phyloP scores from a whole-genome alignment of 306 rosid species.

The Cicer judaicum region DNA sequence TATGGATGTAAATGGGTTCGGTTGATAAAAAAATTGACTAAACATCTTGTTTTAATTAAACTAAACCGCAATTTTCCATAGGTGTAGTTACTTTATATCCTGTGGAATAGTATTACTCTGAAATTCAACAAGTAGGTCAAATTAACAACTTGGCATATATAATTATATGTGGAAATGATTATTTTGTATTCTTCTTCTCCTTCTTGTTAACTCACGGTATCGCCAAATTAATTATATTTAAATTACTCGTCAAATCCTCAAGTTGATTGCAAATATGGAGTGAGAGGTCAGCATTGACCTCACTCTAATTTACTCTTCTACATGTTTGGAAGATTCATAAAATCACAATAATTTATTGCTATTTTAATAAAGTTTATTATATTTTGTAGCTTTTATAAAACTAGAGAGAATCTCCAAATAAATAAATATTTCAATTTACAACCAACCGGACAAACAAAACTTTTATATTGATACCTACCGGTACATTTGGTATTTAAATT shows the following conservation, averaged over 20 bases:
- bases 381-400: no score
- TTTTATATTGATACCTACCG: no score
- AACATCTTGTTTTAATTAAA: neutral
- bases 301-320: neutral
- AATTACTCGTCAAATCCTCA: slow-evolving; percentile 3
- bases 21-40: no score
- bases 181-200: slow-evolving; percentile 23
- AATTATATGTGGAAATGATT: neutral
- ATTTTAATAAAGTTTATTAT: no score
- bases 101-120: neutral
- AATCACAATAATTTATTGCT: no score
- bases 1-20: no score
- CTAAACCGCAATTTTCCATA: neutral
- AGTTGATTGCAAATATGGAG: slow-evolving; percentile 2
- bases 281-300: neutral
- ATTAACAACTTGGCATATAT: neutral
- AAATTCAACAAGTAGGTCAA: neutral
- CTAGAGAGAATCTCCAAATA: no score
- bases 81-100: neutral
- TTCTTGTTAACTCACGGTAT: neutral
- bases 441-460: no score
- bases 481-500: no score
- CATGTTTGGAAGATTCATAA: no score
- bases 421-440: no score
- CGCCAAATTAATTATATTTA: neutral